phyloP scores from a whole-genome alignment of 352 stramenopile species.

The Phytophthora vignae region DNA sequence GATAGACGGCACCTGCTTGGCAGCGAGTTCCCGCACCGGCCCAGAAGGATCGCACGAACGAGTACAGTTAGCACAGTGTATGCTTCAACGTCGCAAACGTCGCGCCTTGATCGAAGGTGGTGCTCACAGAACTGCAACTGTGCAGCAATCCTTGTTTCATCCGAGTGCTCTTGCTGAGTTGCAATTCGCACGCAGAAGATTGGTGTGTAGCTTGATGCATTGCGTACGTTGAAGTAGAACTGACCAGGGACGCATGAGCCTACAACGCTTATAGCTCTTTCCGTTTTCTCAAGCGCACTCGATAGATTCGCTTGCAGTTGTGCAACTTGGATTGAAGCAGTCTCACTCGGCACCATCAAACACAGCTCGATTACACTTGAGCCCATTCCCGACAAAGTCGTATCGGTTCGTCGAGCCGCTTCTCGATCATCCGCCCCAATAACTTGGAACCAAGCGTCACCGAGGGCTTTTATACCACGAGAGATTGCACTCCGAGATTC shows the following conservation, averaged over 20 bases:
- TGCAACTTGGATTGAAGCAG: conserved; percentile 7
- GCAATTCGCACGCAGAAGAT: conserved; percentile 44
- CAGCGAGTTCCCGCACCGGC: conserved; percentile 14
- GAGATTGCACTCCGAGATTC: conserved; percentile 27
- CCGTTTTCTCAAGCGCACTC: conserved; percentile 6
- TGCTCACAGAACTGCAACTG: conserved; percentile 37
- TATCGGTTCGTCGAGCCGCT: conserved; percentile 43
- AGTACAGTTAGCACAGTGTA: conserved; percentile 42
- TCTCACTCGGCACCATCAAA: conserved; percentile 20
- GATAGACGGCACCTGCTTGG: conserved; percentile 26
- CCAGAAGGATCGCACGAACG: conserved; percentile 40
- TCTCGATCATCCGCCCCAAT: conserved; percentile 2
- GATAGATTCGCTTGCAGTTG: conserved; percentile 24
- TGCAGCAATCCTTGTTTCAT: not conserved
- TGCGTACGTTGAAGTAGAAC: conserved; percentile 43
- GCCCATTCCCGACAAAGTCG: conserved; percentile 39
- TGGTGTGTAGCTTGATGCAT: conserved; percentile 18
- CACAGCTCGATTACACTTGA: conserved; percentile 42
- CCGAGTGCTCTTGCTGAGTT: not conserved
- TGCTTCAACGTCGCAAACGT: conserved; percentile 33
- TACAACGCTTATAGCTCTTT: conserved; percentile 13
- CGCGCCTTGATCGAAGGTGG: conserved; percentile 14
- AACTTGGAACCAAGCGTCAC: conserved; percentile 20
- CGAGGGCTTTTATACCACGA: conserved; percentile 19
- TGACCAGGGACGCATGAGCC: conserved; percentile 14